Percentiles rank a stretch among this genome's conserved stretches.
Evolutionary conservation across 352 stramenopile species (phyloP).

Genomic region (Pythium biforme): DNA sequence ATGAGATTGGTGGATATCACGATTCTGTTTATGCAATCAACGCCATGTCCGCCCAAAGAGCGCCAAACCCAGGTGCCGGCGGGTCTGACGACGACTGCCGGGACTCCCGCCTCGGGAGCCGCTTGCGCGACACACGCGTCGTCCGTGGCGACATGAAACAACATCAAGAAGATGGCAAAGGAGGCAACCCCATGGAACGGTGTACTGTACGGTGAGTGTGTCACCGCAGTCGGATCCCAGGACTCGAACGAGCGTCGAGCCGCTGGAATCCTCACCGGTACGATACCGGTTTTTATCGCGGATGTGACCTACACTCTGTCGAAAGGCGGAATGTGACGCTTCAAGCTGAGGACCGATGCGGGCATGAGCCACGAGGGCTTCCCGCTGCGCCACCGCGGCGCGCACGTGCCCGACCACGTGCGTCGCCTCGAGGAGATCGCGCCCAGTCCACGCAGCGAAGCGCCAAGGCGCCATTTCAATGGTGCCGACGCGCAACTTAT

Average conservation of each 20-base stretch:
- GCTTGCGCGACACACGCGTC: neutral
- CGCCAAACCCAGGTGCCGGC: no score
- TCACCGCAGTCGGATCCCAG: no score
- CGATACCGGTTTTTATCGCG: neutral
- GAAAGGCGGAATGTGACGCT: neutral
- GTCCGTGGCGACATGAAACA: neutral
- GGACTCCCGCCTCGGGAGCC: no score
- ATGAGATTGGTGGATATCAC: neutral
- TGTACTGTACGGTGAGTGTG: no score
- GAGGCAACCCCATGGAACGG: no score
- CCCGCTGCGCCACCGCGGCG: slow-evolving; percentile 29
- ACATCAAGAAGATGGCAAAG: no score
- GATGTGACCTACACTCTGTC: neutral
- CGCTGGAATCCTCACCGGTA: neutral
- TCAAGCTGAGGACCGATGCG: slow-evolving; percentile 1
- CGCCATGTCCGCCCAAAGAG: neutral
- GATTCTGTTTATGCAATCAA: slow-evolving; percentile 1
- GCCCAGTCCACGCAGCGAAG: neutral
- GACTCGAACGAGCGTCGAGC: no score
- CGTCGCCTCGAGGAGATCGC: slow-evolving; percentile 33
- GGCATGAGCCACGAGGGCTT: slow-evolving; percentile 22
- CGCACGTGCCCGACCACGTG: slow-evolving; percentile 38
- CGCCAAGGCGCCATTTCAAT: neutral
- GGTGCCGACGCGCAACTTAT: no score
- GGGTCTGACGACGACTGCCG: no score